A percentile compares a stretch with the other conserved stretches of the same genome.
These are phyloP conservation scores for Wickerhamomyces xylosicus DNA, from an alignment of 805 yeast genomes.

Conservation along the genomic window DNA sequence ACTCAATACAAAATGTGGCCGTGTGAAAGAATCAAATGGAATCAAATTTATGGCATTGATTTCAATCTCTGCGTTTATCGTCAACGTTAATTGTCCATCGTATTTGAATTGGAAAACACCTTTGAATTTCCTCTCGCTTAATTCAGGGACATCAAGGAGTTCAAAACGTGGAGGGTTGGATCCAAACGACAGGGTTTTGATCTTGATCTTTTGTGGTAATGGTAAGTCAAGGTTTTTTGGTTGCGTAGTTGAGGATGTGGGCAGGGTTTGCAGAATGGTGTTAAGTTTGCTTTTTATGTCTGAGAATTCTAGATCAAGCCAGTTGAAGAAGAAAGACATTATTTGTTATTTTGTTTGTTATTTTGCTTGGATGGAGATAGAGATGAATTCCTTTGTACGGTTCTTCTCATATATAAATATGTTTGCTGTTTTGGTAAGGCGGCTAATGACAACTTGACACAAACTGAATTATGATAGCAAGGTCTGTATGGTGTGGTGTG, in stretches of 20 bases:
- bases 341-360: background rate
- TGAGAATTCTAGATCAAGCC: conserved; percentile 11
- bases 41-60: conserved; percentile 16
- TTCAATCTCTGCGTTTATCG: conserved; percentile 14
- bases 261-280: background rate
- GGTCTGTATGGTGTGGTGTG: background rate
- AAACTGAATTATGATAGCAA: background rate
- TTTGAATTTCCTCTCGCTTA: conserved; percentile 11
- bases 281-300: conserved; percentile 16
- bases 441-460: too few relatives aligned
- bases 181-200: conserved; percentile 11
- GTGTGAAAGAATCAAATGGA: conserved; percentile 18
- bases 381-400: background rate
- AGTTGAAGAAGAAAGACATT: conserved; percentile 17
- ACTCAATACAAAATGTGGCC: conserved; percentile 15
- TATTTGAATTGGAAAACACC: conserved; percentile 17
- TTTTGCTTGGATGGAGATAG: background rate
- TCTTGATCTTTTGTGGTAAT: conserved; percentile 13
- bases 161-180: conserved; percentile 11
- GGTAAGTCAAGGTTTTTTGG: conserved; percentile 4
- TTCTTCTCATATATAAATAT: background rate
- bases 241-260: too few relatives aligned
- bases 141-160: conserved; percentile 14
- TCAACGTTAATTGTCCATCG: conserved; percentile 12
- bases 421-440: background rate